Evolutionary conservation across 2,329 filamentous ascomycete species (phyloP).

Genomic region (Laburnicola sp.): DNA sequence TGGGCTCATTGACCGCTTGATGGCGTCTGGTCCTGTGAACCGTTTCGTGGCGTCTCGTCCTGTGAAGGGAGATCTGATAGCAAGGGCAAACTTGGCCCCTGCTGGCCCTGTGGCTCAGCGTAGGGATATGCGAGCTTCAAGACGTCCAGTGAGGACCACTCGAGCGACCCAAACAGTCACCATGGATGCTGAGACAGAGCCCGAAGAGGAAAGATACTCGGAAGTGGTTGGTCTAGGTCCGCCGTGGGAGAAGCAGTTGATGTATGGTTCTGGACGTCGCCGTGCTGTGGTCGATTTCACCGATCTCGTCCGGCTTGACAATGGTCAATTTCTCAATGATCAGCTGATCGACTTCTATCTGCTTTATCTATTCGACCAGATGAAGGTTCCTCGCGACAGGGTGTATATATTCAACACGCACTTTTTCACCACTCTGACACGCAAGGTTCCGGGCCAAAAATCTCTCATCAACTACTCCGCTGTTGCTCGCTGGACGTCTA

Average conservation of each 20-base stretch:
- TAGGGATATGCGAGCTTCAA: neutral
- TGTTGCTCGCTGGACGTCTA: conserved; percentile 85
- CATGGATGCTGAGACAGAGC: neutral
- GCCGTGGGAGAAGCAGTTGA: conserved; percentile 53
- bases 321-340: conserved; percentile 88
- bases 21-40: no score
- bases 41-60: no score
- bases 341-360: conserved; percentile 89
- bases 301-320: conserved; percentile 78
- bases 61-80: no score
- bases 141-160: conserved; percentile 5
- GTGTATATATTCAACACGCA: conserved; percentile 92
- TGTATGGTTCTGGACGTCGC: conserved; percentile 64
- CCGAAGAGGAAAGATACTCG: conserved; percentile 23
- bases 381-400: conserved; percentile 55
- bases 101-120: neutral
- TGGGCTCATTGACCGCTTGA: no score
- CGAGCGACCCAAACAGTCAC: neutral
- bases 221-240: conserved; percentile 29
- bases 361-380: conserved; percentile 52
- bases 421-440: conserved; percentile 77
- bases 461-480: conserved; percentile 76
- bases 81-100: neutral
- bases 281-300: conserved; percentile 68
- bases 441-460: conserved; percentile 55